Evolutionary conservation across 768 basidiomycete species (phyloP).

Genomic region (Suillus decipiens): DNA sequence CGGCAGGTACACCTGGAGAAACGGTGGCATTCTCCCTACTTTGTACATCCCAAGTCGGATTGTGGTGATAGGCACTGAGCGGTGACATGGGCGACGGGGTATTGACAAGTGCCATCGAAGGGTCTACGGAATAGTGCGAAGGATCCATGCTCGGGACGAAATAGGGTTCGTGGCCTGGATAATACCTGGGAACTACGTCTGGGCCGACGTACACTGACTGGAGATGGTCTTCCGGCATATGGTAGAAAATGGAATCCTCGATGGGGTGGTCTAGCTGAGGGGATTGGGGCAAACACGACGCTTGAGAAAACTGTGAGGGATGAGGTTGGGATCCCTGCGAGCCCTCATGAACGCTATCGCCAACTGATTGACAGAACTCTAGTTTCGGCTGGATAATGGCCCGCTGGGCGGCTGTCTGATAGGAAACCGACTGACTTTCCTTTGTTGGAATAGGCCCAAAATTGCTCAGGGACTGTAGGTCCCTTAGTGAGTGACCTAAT

Average conservation of each 20-base stretch:
- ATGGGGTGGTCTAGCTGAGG: conserved; percentile 18
- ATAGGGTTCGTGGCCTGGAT: conserved; percentile 14
- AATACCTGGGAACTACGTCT: conserved; percentile 26
- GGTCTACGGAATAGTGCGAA: conserved; percentile 23
- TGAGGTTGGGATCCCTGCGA: conserved; percentile 26
- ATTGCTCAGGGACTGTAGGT: conserved; percentile 6
- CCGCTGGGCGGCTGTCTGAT: neutral
- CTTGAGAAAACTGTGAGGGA: conserved; percentile 12
- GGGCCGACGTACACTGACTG: conserved; percentile 25
- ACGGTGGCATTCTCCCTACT: neutral
- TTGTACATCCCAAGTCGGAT: neutral
- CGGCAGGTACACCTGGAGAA: neutral
- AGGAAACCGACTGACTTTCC: neutral
- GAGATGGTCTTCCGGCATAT: conserved; percentile 25
- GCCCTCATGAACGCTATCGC: conserved; percentile 18
- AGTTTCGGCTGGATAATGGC: neutral
- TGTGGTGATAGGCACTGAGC: neutral
- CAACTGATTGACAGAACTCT: conserved; percentile 4
- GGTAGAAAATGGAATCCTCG: conserved; percentile 15
- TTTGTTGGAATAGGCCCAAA: conserved; percentile 6
- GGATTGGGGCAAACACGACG: conserved; percentile 18
- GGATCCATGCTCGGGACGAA: conserved; percentile 13
- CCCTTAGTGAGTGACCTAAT: neutral
- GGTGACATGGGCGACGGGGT: conserved; percentile 10
- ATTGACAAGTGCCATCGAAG: conserved; percentile 14